Evolutionary conservation across 352 stramenopile species (phyloP), one percentile per base, ranked within the genome.

Genomic region (Phytophthora cactorum): DNA sequence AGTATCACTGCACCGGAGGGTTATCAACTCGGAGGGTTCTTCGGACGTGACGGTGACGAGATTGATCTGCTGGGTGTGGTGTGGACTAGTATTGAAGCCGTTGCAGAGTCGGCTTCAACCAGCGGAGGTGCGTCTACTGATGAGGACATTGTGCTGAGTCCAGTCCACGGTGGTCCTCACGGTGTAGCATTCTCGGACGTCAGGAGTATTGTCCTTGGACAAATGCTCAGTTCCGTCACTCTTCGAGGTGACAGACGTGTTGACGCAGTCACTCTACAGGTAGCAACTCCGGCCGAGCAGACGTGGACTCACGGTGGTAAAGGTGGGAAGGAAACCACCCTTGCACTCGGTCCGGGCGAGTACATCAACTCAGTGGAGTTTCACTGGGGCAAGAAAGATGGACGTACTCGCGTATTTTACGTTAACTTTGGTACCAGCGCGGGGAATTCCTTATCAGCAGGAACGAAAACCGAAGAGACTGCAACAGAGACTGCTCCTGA

Each of bases 261-360:
- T 34, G 17, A 52, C 5, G 45, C 41, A 52, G 34, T 39, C 7
- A 39, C n/a, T 32, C 17, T 39, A 39, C 34, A 45, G 12, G 39
- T 22, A n/a, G 10, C 1, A n/a, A 29, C 14, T 11, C 28, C 25
- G 12, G 39, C 14, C 12, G 61, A 61, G n/a, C 17, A 34, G 17
- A 77, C 74, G 2, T 76, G 71, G 55, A 51, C 58, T 29, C 74
- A 85, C 52, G 77, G 77, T 29, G 74, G 74, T 14, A 64, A 43
- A 1, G 77, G 74, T 5, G 77, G 77, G 29, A 72, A 15, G 2
- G 59, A 62, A 2, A 45, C 51, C n/a, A 77, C 71, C 14, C 63
- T 85, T 8, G 62, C 71, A 57, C 66, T 85, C 7, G 66, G 44
- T 17, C 52, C 56, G 5, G 74, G 68, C 9, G 59, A 66, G 59